Percentiles rank a stretch among this genome's conserved stretches.
phyloP scores from a whole-genome alignment of 441 rosid genomes.

The Populus hybrid region DNA sequence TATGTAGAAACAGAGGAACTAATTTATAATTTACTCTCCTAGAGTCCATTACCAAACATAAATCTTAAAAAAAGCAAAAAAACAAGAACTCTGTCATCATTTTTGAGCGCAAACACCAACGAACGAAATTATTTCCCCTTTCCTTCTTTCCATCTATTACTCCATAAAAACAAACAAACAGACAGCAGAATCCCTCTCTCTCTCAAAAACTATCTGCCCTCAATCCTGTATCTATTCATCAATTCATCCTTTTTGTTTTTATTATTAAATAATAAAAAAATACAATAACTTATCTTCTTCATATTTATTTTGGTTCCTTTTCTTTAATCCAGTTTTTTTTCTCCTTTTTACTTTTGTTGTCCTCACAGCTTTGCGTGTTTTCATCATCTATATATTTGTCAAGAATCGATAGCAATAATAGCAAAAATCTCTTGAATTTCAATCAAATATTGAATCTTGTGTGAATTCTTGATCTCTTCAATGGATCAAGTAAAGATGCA shows the following conservation, averaged over 20 bases:
- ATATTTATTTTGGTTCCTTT: neutral
- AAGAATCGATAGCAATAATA: neutral
- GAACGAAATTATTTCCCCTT: neutral
- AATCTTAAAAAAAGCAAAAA: neutral
- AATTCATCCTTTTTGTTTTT: slow-evolving; percentile 1
- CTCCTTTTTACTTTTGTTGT: neutral
- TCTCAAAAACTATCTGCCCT: neutral
- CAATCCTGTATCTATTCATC: slow-evolving; percentile 15
- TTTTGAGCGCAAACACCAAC: neutral
- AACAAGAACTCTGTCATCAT: neutral
- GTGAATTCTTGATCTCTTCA: neutral
- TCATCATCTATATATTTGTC: neutral
- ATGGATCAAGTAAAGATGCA: slow-evolving; percentile 22
- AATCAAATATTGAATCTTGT: slow-evolving; percentile 1
- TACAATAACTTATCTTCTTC: neutral
- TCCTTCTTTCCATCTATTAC: neutral
- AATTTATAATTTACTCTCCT: neutral
- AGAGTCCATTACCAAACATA: neutral
- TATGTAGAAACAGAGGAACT: neutral
- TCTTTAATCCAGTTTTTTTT: neutral
- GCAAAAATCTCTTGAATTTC: neutral
- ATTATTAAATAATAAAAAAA: neutral
- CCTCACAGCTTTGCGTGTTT: neutral
- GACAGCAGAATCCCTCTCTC: neutral
- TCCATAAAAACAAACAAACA: neutral